Conservation (phyloP, 306 rosid genomes). For the Cucurbita argyrosperma region DNA sequence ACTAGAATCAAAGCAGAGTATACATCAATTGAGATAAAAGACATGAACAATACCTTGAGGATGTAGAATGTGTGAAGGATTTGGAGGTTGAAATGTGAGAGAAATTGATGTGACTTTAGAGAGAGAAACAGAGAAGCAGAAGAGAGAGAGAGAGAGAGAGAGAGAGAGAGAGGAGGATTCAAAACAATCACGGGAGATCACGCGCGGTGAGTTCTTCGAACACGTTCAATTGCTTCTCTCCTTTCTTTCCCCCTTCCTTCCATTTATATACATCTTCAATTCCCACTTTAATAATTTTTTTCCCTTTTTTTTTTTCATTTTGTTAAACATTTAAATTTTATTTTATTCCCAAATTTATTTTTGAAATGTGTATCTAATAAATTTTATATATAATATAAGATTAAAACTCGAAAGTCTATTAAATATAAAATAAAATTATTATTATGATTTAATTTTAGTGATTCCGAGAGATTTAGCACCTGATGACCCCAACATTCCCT, state of each 20-base stretch:
- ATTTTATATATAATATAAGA: too few species aligned
- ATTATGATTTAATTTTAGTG: too few species aligned
- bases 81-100: background rate
- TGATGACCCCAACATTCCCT: too few species aligned
- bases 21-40: background rate
- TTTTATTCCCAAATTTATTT: too few species aligned
- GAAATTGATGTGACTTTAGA: slow-evolving; percentile 19
- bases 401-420: too few species aligned
- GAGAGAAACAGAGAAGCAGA: background rate
- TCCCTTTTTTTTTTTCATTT: background rate
- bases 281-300: background rate
- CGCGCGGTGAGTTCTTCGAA: slow-evolving; percentile 22
- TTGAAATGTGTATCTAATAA: too few species aligned
- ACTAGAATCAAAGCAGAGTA: too few species aligned
- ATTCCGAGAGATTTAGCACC: too few species aligned
- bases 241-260: background rate
- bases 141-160: background rate
- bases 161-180: background rate
- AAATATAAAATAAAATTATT: too few species aligned
- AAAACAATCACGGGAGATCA: slow-evolving; percentile 18
- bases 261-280: background rate
- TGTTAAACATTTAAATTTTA: background rate
- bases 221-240: slow-evolving; percentile 20
- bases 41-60: too few species aligned
- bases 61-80: background rate